phyloP scores from a whole-genome alignment of 345 rosid genomes.

The Leavenworthia alabamica region DNA sequence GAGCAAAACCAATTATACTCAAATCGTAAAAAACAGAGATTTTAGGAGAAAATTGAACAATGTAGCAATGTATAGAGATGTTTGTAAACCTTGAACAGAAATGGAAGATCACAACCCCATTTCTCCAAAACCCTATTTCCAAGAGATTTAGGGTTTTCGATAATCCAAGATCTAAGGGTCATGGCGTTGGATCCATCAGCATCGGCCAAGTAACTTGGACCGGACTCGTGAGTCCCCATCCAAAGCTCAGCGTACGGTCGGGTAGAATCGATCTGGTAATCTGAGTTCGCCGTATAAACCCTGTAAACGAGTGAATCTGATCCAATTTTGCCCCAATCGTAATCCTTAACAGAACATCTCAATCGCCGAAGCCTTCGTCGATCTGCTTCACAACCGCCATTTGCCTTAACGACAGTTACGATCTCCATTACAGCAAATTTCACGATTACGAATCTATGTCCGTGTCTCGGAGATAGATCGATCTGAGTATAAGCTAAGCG shows the following conservation, averaged over 20 bases:
- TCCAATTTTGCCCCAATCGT: conserved; percentile 81
- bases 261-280: conserved; percentile 33
- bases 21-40: not conserved
- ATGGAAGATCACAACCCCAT: conserved; percentile 99
- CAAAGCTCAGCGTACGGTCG: conserved; percentile 70
- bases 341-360: conserved; percentile 67
- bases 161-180: conserved; percentile 67
- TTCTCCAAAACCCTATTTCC: conserved; percentile 63
- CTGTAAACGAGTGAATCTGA: conserved; percentile 61
- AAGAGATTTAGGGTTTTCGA: conserved; percentile 60
- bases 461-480: not conserved
- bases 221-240: conserved; percentile 82
- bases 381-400: conserved; percentile 28
- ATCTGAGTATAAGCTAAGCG: conserved; percentile 18
- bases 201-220: conserved; percentile 59
- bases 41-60: not conserved
- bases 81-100: conserved; percentile 79
- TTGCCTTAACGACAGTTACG: conserved; percentile 21
- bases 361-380: conserved; percentile 37
- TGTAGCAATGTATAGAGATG: not conserved
- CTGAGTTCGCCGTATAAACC: conserved; percentile 54
- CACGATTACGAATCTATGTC: not conserved
- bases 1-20: not conserved
- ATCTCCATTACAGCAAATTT: conserved; percentile 24
- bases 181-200: conserved; percentile 36